Evolutionary conservation across 139 green algal species (phyloP).

Genomic region (Coelastrella sp.): DNA sequence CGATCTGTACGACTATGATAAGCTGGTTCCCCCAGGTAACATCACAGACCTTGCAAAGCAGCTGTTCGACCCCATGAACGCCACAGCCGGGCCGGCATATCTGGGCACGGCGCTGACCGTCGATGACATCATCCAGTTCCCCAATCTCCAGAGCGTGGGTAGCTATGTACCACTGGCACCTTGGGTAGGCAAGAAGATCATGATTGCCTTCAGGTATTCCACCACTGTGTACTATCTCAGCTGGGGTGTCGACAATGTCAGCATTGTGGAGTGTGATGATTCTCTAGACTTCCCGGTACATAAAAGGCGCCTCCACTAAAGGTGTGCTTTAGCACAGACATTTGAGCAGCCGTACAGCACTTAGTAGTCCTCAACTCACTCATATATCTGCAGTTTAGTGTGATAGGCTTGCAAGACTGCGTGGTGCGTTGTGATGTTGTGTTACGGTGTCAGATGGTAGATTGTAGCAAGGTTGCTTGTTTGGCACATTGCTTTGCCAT

Average conservation of each 20-base stretch:
- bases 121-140: conserved; percentile 7
- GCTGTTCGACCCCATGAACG: conserved; percentile 39
- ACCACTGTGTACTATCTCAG: conserved; percentile 28
- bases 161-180: conserved; percentile 19
- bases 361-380: too few species aligned
- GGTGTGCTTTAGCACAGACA: neutral
- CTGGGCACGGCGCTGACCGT: conserved; percentile 20
- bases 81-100: conserved; percentile 17
- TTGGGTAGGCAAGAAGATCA: conserved; percentile 29
- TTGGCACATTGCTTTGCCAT: too few species aligned
- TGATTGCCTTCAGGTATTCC: conserved; percentile 34
- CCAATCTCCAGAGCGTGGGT: conserved; percentile 27
- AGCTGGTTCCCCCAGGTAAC: conserved; percentile 34
- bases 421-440: too few species aligned
- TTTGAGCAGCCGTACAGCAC: neutral
- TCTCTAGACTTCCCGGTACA: conserved; percentile 7
- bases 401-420: too few species aligned
- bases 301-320: neutral
- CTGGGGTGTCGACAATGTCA: conserved; percentile 46
- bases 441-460: too few species aligned
- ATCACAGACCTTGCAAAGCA: conserved; percentile 18
- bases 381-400: too few species aligned
- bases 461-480: too few species aligned
- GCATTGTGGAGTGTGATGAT: conserved; percentile 55
- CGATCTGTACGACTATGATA: conserved; percentile 47